Conservation (phyloP, 148 eudicot species). For the Talinum fruticosum region DNA sequence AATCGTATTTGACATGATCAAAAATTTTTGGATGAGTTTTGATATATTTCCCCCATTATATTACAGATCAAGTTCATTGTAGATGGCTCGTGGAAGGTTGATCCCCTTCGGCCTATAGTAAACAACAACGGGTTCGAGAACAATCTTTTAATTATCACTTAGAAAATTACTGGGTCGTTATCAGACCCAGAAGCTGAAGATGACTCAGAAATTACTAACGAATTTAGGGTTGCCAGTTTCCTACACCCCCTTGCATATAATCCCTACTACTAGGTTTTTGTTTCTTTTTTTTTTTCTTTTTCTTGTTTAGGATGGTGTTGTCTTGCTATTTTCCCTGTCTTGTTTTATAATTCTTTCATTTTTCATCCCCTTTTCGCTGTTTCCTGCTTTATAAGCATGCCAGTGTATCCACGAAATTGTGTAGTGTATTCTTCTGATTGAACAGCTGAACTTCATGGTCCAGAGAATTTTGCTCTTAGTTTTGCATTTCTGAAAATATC, state of each 20-base stretch:
- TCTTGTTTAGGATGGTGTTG: too few species aligned
- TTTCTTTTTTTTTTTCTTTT: too few species aligned
- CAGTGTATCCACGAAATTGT: not conserved
- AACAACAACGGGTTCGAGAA: slow-evolving; percentile 58
- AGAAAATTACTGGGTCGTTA: slow-evolving; percentile 5
- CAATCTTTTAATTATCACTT: slow-evolving; percentile 56
- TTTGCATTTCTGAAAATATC: not conserved
- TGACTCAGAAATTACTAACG: slow-evolving; percentile 17
- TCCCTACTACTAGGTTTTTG: not conserved
- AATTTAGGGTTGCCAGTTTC: not conserved
- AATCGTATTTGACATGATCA: not conserved
- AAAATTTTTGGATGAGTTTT: not conserved
- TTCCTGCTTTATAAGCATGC: not conserved
- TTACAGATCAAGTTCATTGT: slow-evolving; percentile 91
- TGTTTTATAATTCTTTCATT: not conserved
- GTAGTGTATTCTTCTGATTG: not conserved
- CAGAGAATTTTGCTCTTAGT: too few species aligned
- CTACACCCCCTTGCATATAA: not conserved
- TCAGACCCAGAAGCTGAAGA: not conserved
- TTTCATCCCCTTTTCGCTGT: not conserved
- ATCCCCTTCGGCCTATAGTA: slow-evolving; percentile 79
- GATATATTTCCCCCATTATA: not conserved
- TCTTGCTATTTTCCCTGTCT: not conserved
- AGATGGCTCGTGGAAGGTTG: slow-evolving; percentile 77
- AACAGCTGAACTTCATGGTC: not conserved